Conservation (phyloP, 176 grass and related monocot genomes). For the Avena insularis region DNA sequence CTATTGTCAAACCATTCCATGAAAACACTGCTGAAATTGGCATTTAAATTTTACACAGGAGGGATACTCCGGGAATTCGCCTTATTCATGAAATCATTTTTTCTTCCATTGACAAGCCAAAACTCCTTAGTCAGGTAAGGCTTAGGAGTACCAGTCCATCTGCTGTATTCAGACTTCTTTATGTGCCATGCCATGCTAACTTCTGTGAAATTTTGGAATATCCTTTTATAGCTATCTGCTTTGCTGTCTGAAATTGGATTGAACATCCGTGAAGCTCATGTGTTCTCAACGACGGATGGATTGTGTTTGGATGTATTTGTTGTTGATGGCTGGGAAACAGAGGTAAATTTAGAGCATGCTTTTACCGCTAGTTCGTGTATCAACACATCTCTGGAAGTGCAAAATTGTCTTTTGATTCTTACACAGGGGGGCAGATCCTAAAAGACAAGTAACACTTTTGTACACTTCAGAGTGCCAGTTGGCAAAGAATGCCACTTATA, state of each 20-base stretch:
- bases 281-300: slow-evolving; percentile 95
- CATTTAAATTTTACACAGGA: slow-evolving; percentile 56
- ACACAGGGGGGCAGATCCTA: background rate
- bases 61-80: slow-evolving; percentile 32
- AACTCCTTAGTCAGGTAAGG: slow-evolving; percentile 79
- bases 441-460: slow-evolving; percentile 7
- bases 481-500: background rate
- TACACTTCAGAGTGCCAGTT: slow-evolving; percentile 1
- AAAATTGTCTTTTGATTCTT: background rate
- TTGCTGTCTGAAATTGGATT: slow-evolving; percentile 79
- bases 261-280: slow-evolving; percentile 98
- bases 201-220: background rate
- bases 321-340: slow-evolving; percentile 85
- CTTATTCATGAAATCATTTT: slow-evolving; percentile 94
- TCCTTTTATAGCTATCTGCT: slow-evolving; percentile 72
- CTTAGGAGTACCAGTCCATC: background rate
- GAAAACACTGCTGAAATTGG: background rate
- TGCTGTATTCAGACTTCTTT: background rate
- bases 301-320: slow-evolving; percentile 96
- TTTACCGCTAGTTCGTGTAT: slow-evolving; percentile 12
- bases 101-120: slow-evolving; percentile 88
- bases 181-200: slow-evolving; percentile 27
- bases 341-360: slow-evolving; percentile 54
- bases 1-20: background rate
- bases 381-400: background rate